phyloP scores from a whole-genome alignment of 495 filamentous ascomycete genomes.

The Pseudoneurospora amorphoporcata region DNA sequence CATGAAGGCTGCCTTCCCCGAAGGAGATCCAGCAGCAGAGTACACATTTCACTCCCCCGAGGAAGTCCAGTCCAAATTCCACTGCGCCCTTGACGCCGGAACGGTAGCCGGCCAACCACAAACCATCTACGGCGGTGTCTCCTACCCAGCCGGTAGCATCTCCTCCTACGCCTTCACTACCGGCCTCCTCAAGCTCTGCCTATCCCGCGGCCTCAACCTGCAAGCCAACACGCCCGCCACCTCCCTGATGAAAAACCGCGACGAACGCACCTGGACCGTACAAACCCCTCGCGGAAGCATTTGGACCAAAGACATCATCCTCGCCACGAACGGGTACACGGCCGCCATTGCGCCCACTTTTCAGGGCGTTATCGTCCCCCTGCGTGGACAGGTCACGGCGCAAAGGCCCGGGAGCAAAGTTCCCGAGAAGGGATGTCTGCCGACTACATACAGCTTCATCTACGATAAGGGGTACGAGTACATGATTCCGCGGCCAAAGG shows the following conservation, averaged over 20 bases:
- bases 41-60: slow-evolving; percentile 37
- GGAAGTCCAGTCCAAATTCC: slow-evolving; percentile 38
- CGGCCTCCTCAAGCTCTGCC: slow-evolving; percentile 45
- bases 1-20: slow-evolving; percentile 36
- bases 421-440: slow-evolving; percentile 30
- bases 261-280: slow-evolving; percentile 32
- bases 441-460: slow-evolving; percentile 51
- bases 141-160: slow-evolving; percentile 52
- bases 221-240: slow-evolving; percentile 51
- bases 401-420: slow-evolving; percentile 43
- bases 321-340: slow-evolving; percentile 69
- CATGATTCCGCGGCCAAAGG: slow-evolving; percentile 49
- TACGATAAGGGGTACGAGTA: slow-evolving; percentile 54
- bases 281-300: slow-evolving; percentile 46
- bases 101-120: slow-evolving; percentile 16
- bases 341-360: slow-evolving; percentile 45
- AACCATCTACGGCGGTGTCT: slow-evolving; percentile 41
- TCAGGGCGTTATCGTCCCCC: slow-evolving; percentile 51
- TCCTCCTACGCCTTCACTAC: slow-evolving; percentile 55
- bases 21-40: slow-evolving; percentile 28
- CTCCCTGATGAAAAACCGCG: slow-evolving; percentile 16
- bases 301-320: slow-evolving; percentile 42
- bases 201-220: slow-evolving; percentile 46
- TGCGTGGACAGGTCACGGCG: slow-evolving; percentile 57
- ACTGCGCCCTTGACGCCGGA: slow-evolving; percentile 16